phyloP scores from a whole-genome alignment of 306 rosid genomes.

The Prunus mira region DNA sequence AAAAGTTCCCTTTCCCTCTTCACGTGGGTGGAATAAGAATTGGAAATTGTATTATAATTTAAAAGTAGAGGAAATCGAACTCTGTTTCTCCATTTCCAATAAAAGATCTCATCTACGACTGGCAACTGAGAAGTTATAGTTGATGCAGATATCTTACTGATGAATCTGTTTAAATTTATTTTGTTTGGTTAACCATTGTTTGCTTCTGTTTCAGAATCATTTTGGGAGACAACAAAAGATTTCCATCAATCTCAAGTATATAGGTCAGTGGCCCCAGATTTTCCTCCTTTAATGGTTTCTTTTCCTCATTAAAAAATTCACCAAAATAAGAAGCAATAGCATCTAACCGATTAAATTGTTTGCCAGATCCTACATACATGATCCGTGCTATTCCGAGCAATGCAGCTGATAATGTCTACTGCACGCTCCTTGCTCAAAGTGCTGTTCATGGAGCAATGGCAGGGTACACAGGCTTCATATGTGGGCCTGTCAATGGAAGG shows the following conservation, averaged over 20 bases:
- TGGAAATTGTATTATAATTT: too few species aligned
- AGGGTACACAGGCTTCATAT: slow-evolving; percentile 76
- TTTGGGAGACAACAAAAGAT: slow-evolving; percentile 48
- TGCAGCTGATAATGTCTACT: slow-evolving; percentile 86
- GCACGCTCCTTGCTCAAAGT: slow-evolving; percentile 90
- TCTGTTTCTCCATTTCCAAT: slow-evolving; percentile 1
- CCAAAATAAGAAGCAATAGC: not conserved
- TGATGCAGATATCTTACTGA: not conserved
- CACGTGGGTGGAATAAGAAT: not conserved
- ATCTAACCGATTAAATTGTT: slow-evolving; percentile 7
- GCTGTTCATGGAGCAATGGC: slow-evolving; percentile 97
- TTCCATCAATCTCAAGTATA: slow-evolving; percentile 66
- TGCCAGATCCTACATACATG: slow-evolving; percentile 91
- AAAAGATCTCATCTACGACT: not conserved
- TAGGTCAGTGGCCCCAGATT: slow-evolving; percentile 48
- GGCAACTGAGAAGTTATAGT: not conserved
- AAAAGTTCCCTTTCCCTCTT: not conserved
- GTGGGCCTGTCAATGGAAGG: slow-evolving; percentile 82
- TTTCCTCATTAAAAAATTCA: slow-evolving; percentile 10
- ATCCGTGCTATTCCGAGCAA: slow-evolving; percentile 87
- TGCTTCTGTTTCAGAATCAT: slow-evolving; percentile 44
- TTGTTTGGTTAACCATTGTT: slow-evolving; percentile 7
- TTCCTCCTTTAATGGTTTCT: slow-evolving; percentile 12
- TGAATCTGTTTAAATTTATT: not conserved
- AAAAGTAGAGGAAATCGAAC: not conserved